Evolutionary conservation across 495 filamentous ascomycete species (phyloP).

Genomic region (Neurospora terricola): DNA sequence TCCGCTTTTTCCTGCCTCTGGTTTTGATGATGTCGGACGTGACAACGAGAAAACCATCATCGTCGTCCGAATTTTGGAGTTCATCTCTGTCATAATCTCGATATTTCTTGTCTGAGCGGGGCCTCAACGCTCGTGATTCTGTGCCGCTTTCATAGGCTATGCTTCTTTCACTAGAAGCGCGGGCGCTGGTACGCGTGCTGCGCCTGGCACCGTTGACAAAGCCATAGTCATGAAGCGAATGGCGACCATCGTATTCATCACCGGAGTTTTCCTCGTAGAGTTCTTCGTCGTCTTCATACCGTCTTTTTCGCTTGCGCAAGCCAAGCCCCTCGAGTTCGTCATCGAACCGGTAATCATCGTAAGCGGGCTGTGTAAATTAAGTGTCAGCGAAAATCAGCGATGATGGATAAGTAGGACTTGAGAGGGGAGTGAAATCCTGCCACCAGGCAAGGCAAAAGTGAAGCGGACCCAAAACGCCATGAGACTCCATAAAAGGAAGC

Average conservation of each 20-base stretch:
- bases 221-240: background rate
- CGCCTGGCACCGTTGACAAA: background rate
- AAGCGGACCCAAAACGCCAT: background rate
- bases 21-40: constrained; percentile 29
- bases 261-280: constrained; percentile 17
- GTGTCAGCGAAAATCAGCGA: background rate
- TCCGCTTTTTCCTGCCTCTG: constrained; percentile 3
- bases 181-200: constrained; percentile 16
- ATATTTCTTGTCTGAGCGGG: constrained; percentile 1
- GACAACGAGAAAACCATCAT: constrained; percentile 25
- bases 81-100: constrained; percentile 34
- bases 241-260: background rate
- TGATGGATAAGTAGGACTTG: background rate
- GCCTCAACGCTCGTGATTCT: background rate
- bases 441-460: background rate
- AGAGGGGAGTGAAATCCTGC: background rate
- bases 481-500: background rate
- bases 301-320: constrained; percentile 14
- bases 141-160: background rate
- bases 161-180: constrained; percentile 1
- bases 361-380: background rate
- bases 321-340: constrained; percentile 9
- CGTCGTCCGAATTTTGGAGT: constrained; percentile 26
- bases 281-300: constrained; percentile 22
- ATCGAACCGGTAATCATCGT: background rate